Conservation (phyloP, 2,329 filamentous ascomycete species). For the Dryadomyces sulphureus region DNA sequence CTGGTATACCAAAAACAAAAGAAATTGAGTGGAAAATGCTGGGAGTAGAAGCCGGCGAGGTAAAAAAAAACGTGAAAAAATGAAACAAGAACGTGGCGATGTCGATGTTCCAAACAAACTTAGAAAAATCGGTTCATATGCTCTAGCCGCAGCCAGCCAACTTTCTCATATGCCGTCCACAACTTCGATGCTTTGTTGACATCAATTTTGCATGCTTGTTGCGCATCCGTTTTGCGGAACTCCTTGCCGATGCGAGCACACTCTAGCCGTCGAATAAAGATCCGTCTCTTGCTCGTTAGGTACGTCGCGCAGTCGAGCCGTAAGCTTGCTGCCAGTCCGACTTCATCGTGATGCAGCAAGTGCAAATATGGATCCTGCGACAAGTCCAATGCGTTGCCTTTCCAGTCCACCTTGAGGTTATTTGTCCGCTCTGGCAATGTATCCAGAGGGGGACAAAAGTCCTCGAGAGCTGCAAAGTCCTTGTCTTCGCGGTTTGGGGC, state of each 20-base stretch:
- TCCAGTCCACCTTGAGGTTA: slow-evolving; percentile 75
- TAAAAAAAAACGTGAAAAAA: not conserved
- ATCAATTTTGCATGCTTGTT: slow-evolving; percentile 95
- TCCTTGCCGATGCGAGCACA: slow-evolving; percentile 57
- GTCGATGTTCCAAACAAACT: not conserved
- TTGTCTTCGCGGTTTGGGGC: slow-evolving; percentile 67
- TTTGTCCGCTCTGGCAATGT: slow-evolving; percentile 54
- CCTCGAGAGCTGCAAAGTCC: slow-evolving; percentile 56
- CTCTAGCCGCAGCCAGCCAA: slow-evolving; percentile 59
- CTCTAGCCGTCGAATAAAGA: slow-evolving; percentile 65
- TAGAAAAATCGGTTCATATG: slow-evolving; percentile 21
- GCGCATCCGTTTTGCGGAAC: slow-evolving; percentile 89
- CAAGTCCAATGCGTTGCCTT: slow-evolving; percentile 65
- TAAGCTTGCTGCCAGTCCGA: slow-evolving; percentile 61
- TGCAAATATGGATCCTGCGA: slow-evolving; percentile 53
- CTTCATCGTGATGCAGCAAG: slow-evolving; percentile 65
- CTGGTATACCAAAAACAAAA: slow-evolving; percentile 1
- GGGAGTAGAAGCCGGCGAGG: not conserved
- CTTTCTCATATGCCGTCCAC: slow-evolving; percentile 76
- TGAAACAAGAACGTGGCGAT: not conserved
- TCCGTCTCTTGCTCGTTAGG: slow-evolving; percentile 80
- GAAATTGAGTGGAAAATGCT: not conserved
- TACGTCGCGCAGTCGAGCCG: slow-evolving; percentile 80
- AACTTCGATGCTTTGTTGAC: slow-evolving; percentile 94
- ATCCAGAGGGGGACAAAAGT: slow-evolving; percentile 56